Conservation (phyloP, 805 yeast genomes). For the Ogataea thermomethanolica region DNA sequence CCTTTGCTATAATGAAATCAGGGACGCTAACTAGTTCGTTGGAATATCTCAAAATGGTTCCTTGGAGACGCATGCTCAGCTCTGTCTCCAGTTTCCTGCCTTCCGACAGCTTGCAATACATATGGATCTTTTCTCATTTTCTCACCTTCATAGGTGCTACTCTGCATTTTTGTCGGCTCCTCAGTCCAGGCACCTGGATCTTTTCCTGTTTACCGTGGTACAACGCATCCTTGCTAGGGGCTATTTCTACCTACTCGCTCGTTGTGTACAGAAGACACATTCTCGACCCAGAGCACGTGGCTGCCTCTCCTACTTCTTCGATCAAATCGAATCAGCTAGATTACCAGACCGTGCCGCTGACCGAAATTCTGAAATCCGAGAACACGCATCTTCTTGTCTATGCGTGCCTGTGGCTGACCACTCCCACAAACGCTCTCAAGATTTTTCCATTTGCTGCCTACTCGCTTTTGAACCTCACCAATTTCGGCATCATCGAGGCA, state of each 20-base stretch:
- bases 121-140: constrained; percentile 25
- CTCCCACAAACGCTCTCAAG: constrained; percentile 33
- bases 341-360: constrained; percentile 25
- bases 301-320: constrained; percentile 5
- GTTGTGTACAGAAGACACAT: constrained; percentile 30
- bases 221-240: constrained; percentile 18
- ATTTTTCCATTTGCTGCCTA: constrained; percentile 40
- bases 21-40: constrained; percentile 12
- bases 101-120: constrained; percentile 16
- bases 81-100: constrained; percentile 9
- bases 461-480: constrained; percentile 37
- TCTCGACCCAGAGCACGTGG: constrained; percentile 16
- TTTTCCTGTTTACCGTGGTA: constrained; percentile 20
- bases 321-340: constrained; percentile 7
- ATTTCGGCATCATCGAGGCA: constrained; percentile 32
- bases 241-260: constrained; percentile 29
- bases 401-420: constrained; percentile 37
- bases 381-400: constrained; percentile 38
- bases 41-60: constrained; percentile 8
- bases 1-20: constrained; percentile 17
- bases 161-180: constrained; percentile 12
- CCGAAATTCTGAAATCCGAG: constrained; percentile 39
- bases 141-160: constrained; percentile 20
- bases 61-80: constrained; percentile 12
- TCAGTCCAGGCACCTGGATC: constrained; percentile 8